Evolutionary conservation across 164 flowering plant species (phyloP).

Genomic region (Cinnamomum micranthum): DNA sequence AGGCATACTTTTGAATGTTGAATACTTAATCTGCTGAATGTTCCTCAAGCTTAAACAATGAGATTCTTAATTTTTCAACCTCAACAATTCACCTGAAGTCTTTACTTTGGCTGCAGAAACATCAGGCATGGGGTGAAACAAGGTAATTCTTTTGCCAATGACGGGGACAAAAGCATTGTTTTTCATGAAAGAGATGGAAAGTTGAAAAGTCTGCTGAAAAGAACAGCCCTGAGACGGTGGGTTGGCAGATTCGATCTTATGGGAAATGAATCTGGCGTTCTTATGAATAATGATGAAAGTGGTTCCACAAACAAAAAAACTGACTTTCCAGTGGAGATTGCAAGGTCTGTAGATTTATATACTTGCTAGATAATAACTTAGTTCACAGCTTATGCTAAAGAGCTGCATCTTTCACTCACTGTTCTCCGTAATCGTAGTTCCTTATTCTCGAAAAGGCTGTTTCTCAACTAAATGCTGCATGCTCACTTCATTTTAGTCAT

Average conservation of each 20-base stretch:
- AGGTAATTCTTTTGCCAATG: slow-evolving; percentile 25
- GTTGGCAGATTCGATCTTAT: slow-evolving; percentile 34
- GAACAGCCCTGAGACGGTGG: slow-evolving; percentile 66
- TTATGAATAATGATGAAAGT: slow-evolving; percentile 26
- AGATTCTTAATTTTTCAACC: neutral
- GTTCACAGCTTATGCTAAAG: neutral
- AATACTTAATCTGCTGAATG: neutral
- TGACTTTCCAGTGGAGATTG: slow-evolving; percentile 51
- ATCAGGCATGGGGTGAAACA: slow-evolving; percentile 28
- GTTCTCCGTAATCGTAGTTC: neutral
- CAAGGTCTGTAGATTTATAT: slow-evolving; percentile 47
- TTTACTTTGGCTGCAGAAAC: slow-evolving; percentile 42
- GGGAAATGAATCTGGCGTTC: slow-evolving; percentile 35
- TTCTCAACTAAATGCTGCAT: neutral
- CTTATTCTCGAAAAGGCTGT: neutral
- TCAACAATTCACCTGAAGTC: neutral
- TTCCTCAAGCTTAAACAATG: neutral
- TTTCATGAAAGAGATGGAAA: slow-evolving; percentile 58
- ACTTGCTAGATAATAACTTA: slow-evolving; percentile 1
- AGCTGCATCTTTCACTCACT: neutral
- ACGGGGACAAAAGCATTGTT: slow-evolving; percentile 30
- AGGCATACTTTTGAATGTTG: neutral
- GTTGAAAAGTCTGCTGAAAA: slow-evolving; percentile 66
- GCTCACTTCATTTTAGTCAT: too few species aligned
- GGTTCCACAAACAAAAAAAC: slow-evolving; percentile 23